Percentiles rank a stretch among this genome's conserved stretches.
phyloP scores from a whole-genome alignment of 2,329 filamentous ascomycete species.

The Pezicula rhizophila region DNA sequence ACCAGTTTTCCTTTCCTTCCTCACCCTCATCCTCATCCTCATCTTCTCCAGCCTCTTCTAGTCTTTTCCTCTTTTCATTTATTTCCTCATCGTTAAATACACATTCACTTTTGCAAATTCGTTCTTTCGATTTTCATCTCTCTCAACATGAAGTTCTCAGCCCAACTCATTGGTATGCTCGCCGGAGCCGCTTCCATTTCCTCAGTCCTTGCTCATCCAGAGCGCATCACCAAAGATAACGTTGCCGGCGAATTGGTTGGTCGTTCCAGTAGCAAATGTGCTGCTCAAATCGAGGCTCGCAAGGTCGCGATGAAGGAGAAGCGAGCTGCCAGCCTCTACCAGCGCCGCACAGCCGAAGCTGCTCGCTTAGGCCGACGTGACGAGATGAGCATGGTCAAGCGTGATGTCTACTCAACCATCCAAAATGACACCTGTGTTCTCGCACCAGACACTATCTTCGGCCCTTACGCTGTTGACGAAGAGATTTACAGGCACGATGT shows the following conservation, averaged over 20 bases:
- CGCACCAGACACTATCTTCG: conserved; percentile 3
- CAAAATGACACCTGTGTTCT: conserved; percentile 6
- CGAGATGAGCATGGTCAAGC: background rate
- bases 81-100: too few species aligned
- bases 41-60: too few species aligned
- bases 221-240: conserved; percentile 1
- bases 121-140: too few species aligned
- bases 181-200: background rate
- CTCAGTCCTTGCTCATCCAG: conserved; percentile 1
- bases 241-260: conserved; percentile 2
- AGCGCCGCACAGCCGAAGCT: conserved; percentile 2
- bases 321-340: conserved; percentile 1
- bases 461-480: conserved; percentile 24
- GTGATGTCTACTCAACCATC: conserved; percentile 5
- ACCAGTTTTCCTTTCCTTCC: too few species aligned
- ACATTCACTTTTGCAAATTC: too few species aligned
- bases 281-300: conserved; percentile 5
- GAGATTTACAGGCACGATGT: conserved; percentile 32
- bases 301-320: conserved; percentile 2
- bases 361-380: background rate
- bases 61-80: too few species aligned
- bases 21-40: too few species aligned
- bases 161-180: background rate
- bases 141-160: background rate
- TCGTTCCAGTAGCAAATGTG: conserved; percentile 3